Evolutionary conservation across 2,329 filamentous ascomycete species (phyloP).

Genomic region (Ophiostoma sp.): DNA sequence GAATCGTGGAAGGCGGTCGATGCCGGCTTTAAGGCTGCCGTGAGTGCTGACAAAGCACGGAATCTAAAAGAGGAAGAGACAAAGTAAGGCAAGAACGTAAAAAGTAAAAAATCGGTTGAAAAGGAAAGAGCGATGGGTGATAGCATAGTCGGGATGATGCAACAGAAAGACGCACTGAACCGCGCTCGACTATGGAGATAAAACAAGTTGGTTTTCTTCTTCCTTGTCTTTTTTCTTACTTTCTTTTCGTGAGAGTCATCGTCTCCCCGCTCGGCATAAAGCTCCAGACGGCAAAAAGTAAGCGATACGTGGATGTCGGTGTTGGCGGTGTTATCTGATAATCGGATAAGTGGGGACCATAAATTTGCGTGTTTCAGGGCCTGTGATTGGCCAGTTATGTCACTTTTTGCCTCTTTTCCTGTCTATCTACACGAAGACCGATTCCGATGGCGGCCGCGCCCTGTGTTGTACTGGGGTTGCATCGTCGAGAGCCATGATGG

Average conservation of each 20-base stretch:
- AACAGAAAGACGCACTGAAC: not conserved
- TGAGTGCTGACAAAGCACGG: not conserved
- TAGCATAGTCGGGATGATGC: not conserved
- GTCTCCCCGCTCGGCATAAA: conserved; percentile 12
- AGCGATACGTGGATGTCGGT: not conserved
- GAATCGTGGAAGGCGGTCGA: not conserved
- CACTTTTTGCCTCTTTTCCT: not conserved
- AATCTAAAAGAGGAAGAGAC: not conserved
- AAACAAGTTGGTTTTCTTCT: not conserved
- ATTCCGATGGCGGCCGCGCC: conserved; percentile 3
- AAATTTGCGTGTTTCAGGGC: not conserved
- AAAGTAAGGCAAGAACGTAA: not conserved
- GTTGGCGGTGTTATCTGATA: not conserved
- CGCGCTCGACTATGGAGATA: not conserved
- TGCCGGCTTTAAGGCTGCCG: not conserved
- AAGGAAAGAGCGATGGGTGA: not conserved
- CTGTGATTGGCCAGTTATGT: not conserved
- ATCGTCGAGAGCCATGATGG: not conserved
- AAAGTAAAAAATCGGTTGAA: not conserved
- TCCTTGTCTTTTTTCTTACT: not conserved
- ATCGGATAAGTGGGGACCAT: not conserved
- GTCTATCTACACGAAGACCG: not conserved
- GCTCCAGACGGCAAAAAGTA: not conserved
- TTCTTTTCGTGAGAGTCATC: not conserved
- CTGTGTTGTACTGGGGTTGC: not conserved